Conservation (phyloP, 352 stramenopile genomes). For the Phytopythium delawarense region DNA sequence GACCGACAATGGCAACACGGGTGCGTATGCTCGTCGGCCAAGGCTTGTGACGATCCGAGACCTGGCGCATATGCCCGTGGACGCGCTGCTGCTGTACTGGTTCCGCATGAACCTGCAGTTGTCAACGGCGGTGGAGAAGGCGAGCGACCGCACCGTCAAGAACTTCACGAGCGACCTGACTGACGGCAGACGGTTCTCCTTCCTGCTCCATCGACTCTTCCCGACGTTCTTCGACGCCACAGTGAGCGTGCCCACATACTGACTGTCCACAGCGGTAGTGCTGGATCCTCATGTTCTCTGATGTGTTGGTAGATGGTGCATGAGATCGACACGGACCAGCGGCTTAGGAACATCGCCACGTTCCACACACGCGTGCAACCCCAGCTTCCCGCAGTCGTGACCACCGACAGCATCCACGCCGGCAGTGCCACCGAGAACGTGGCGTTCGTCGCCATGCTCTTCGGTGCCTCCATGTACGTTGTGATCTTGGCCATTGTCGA, state of each 20-base stretch:
- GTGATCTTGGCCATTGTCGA: not conserved
- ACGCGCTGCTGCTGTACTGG: slow-evolving; percentile 71
- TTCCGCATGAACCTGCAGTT: slow-evolving; percentile 71
- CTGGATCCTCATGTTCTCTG: not conserved
- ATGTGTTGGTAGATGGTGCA: slow-evolving; percentile 53
- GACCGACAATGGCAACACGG: slow-evolving; percentile 4
- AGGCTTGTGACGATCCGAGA: slow-evolving; percentile 50
- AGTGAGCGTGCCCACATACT: slow-evolving; percentile 9
- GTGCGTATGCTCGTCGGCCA: slow-evolving; percentile 2
- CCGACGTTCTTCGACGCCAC: slow-evolving; percentile 64
- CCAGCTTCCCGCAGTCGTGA: slow-evolving; percentile 58
- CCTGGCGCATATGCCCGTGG: slow-evolving; percentile 65
- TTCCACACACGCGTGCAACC: slow-evolving; percentile 71
- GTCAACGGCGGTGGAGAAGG: slow-evolving; percentile 55
- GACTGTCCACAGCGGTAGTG: not conserved
- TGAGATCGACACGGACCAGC: slow-evolving; percentile 67
- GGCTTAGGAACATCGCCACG: slow-evolving; percentile 60
- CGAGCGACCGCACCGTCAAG: slow-evolving; percentile 63
- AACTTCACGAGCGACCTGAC: slow-evolving; percentile 74
- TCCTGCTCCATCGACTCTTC: slow-evolving; percentile 70
- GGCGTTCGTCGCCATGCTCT: slow-evolving; percentile 79
- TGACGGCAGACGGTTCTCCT: slow-evolving; percentile 62
- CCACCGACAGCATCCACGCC: slow-evolving; percentile 65
- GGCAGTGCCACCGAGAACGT: slow-evolving; percentile 62
- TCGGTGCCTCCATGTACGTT: slow-evolving; percentile 57